These are phyloP conservation scores for Coemansia aciculifera DNA, from an alignment of 192 early-diverging fungal species.

Conservation along the genomic window DNA sequence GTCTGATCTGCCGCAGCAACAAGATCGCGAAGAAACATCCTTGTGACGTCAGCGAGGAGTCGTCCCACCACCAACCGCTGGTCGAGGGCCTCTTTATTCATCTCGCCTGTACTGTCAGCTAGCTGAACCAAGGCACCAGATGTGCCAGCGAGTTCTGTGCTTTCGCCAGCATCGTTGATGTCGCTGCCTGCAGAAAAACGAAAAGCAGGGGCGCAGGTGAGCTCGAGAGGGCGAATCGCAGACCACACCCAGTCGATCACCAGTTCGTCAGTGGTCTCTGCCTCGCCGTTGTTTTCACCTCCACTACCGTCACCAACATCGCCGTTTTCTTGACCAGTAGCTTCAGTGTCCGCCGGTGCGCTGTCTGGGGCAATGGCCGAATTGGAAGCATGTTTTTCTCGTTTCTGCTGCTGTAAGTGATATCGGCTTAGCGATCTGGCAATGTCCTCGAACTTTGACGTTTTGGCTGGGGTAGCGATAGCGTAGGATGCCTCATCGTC, in stretches of 20 bases:
- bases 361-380: neutral
- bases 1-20: conserved; percentile 26
- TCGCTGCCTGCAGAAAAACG: conserved; percentile 21
- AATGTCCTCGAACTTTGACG: conserved; percentile 3
- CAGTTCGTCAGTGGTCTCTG: conserved; percentile 8
- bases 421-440: conserved; percentile 18
- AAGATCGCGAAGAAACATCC: conserved; percentile 47
- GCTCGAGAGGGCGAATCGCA: conserved; percentile 40
- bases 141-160: neutral
- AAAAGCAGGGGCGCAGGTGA: conserved; percentile 41
- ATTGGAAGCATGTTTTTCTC: neutral
- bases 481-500: conserved; percentile 12
- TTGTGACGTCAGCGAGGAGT: conserved; percentile 39
- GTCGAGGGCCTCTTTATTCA: conserved; percentile 33
- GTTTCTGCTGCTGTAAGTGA: conserved; percentile 20
- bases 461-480: neutral
- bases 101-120: conserved; percentile 34
- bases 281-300: neutral
- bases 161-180: neutral
- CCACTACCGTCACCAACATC: neutral
- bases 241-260: conserved; percentile 51
- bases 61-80: conserved; percentile 47
- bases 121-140: conserved; percentile 22
- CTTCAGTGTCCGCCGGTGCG: neutral
- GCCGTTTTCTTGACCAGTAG: neutral